These are phyloP conservation scores for Acanthamoeba castellanii DNA, from an alignment of 208 protist species.

Conservation along the genomic window DNA sequence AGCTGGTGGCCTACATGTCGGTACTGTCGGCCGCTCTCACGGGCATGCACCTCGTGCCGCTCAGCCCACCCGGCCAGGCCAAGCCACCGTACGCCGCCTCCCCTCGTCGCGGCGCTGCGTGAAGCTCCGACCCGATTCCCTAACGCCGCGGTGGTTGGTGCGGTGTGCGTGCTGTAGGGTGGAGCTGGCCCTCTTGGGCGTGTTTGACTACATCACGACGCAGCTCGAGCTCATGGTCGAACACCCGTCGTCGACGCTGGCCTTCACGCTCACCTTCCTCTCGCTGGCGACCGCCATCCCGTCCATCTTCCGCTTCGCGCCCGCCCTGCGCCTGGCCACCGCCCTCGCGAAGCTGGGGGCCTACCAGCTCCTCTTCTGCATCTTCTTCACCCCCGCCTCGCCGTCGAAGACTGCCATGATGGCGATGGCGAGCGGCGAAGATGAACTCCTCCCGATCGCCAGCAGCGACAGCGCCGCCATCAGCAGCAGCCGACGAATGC, in stretches of 20 bases:
- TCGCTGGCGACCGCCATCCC: slow-evolving; percentile 22
- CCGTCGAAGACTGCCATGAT: too few species aligned
- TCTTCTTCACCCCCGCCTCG: slow-evolving; percentile 5
- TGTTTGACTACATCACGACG: neutral
- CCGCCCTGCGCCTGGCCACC: slow-evolving; percentile 1
- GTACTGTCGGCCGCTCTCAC: neutral
- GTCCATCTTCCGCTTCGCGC: slow-evolving; percentile 35
- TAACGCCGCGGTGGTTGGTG: neutral
- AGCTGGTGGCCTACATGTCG: slow-evolving; percentile 45
- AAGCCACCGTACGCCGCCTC: neutral
- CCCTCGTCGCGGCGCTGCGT: too few species aligned
- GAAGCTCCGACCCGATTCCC: neutral
- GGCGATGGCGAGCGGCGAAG: too few species aligned
- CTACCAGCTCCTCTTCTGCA: slow-evolving; percentile 33
- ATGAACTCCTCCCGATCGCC: too few species aligned
- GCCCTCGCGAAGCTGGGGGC: neutral
- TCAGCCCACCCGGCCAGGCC: neutral
- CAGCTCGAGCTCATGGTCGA: slow-evolving; percentile 25
- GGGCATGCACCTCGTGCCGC: slow-evolving; percentile 9
- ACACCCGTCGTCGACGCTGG: slow-evolving; percentile 18
- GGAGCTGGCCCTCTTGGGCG: neutral
- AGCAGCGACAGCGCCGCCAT: neutral
- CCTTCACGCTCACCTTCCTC: slow-evolving; percentile 50
- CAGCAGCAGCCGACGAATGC: neutral
- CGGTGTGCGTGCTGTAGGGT: neutral